Evolutionary conservation across 768 basidiomycete species (phyloP).

Genomic region (Serendipita indica): DNA sequence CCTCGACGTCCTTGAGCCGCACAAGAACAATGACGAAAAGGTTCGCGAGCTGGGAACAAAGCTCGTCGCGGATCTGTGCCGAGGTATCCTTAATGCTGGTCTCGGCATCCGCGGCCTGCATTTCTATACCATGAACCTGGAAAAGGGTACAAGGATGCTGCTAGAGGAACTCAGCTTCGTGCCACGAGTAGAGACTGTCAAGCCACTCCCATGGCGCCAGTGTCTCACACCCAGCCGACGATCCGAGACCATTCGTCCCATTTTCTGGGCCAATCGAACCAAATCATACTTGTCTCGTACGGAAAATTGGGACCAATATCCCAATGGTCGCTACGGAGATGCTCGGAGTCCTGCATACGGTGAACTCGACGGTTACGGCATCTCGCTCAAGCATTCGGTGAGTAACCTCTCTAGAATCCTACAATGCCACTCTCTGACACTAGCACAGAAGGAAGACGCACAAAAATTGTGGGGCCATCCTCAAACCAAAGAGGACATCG

Average conservation of each 20-base stretch:
- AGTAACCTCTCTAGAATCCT: slow-evolving; percentile 15
- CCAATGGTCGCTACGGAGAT: slow-evolving; percentile 97
- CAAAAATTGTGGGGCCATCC: slow-evolving; percentile 82
- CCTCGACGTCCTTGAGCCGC: slow-evolving; percentile 63
- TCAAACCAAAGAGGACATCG: slow-evolving; percentile 44
- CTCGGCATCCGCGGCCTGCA: slow-evolving; percentile 81
- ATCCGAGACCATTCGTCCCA: slow-evolving; percentile 85
- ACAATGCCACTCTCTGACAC: background rate
- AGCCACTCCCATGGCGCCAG: slow-evolving; percentile 93
- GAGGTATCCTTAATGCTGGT: slow-evolving; percentile 61
- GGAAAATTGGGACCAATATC: slow-evolving; percentile 99
- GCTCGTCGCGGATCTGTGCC: slow-evolving; percentile 89
- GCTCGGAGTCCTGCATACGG: slow-evolving; percentile 95
- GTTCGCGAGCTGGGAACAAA: slow-evolving; percentile 87
- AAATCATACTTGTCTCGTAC: slow-evolving; percentile 92
- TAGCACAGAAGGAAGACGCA: slow-evolving; percentile 65
- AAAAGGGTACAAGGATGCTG: slow-evolving; percentile 89
- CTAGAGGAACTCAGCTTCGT: slow-evolving; percentile 83
- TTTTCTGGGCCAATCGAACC: slow-evolving; percentile 97
- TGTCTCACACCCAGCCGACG: slow-evolving; percentile 86
- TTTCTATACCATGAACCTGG: slow-evolving; percentile 96
- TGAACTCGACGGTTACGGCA: slow-evolving; percentile 92
- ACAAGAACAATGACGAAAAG: slow-evolving; percentile 86
- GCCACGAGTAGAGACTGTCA: slow-evolving; percentile 76
- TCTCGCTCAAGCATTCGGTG: slow-evolving; percentile 81